Evolutionary conservation across 1,284 basidiomycete genomes (phyloP), one percentile per base, ranked within the genome.

Genomic region (Puccinia novopanici): DNA sequence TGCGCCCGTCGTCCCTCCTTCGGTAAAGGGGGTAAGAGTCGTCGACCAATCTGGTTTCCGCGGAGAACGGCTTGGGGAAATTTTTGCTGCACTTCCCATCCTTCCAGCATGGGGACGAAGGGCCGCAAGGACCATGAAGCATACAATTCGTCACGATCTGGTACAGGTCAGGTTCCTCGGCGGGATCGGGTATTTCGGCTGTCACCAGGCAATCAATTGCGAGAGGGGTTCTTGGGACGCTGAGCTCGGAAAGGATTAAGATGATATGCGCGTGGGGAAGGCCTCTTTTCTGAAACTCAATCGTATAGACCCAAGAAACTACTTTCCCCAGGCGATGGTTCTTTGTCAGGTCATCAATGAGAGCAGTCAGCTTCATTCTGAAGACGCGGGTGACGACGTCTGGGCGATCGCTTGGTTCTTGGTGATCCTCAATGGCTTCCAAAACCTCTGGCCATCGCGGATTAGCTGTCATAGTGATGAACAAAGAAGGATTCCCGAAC

Each of bases 201-300:
- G 76, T 87, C 19, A 89, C 86, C 22, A 84, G 65, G 0, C 81
- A 63, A 81, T 89, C 87, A 48, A 89, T 84, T 19, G 86, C 85
- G 0, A 83, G 83, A 0, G 87, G 84, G 6, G 57, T 75, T 0
- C 83, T 85, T 0, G 77, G 77, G 12, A 17, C 17, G 59, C 37
- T 30, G 2, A 3, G 6, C 6, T 34, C 13, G 2, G 3, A 9
- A 2, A 61, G 3, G 2, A 30, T 61, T 3, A 61, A 17, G 30
- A 52, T n/a, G n/a, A n/a, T n/a, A n/a, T n/a, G n/a, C n/a, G n/a
- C n/a, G n/a, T n/a, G n/a, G n/a, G n/a, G n/a, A 89, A 85, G 0
- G 88, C 88, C 0, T 87, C 86, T 83, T 80, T 89, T 89, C 81
- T 89, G 89, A 73, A 88, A 89, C 82, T 89, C 88, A 80, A 89